A percentile compares a stretch with the other conserved stretches of the same genome.
These are phyloP conservation scores for Biscogniauxia sp. DNA, from an alignment of 2,329 filamentous ascomycete genomes.

Conservation along the genomic window DNA sequence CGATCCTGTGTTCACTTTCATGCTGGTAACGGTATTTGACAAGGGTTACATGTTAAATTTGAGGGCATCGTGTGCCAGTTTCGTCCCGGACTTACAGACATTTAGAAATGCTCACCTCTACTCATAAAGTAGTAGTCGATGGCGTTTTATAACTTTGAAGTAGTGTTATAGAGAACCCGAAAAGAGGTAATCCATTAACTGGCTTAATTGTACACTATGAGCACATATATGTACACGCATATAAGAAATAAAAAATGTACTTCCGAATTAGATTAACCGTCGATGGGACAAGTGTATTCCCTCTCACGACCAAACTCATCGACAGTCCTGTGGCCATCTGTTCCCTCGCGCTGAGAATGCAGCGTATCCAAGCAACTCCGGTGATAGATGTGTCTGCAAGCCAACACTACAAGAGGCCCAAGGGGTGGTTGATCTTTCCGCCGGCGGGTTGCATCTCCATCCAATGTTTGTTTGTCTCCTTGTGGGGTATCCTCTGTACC, in stretches of 20 bases:
- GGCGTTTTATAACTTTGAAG: not conserved
- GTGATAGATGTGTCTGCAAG: conserved; percentile 71
- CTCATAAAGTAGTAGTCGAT: not conserved
- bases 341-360: conserved; percentile 50
- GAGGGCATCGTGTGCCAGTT: too few species aligned
- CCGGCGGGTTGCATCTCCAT: conserved; percentile 33
- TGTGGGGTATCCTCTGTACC: conserved; percentile 3
- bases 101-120: not conserved
- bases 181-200: not conserved
- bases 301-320: conserved; percentile 42
- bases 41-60: not conserved
- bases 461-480: conserved; percentile 38
- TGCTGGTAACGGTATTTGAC: not conserved
- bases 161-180: not conserved
- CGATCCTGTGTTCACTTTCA: not conserved
- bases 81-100: too few species aligned
- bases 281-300: conserved; percentile 57
- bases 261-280: conserved; percentile 40
- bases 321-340: conserved; percentile 42
- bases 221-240: not conserved
- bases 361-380: conserved; percentile 66
- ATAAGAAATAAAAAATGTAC: not conserved
- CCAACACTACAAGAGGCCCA: conserved; percentile 64
- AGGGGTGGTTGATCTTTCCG: conserved; percentile 49
- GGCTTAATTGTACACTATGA: not conserved